Evolutionary conservation across 1,139 yeast species (phyloP).

Genomic region (Hyphopichia wangnamkhiaoensis): DNA sequence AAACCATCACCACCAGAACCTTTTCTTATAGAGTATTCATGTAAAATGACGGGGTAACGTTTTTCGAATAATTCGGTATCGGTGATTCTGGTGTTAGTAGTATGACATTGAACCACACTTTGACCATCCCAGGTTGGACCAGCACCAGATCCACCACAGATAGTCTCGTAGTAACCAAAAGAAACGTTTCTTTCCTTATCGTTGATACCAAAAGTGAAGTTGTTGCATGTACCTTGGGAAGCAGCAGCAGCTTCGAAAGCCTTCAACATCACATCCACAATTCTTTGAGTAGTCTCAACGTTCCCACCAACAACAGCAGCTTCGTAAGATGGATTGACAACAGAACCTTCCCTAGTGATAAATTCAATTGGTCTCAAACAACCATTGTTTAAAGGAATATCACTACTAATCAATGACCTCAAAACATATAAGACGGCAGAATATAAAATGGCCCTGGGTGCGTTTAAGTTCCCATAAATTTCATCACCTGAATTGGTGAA

Average conservation of each 20-base stretch:
- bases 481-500: slow-evolving; percentile 45
- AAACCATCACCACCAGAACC: slow-evolving; percentile 46
- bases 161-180: slow-evolving; percentile 51
- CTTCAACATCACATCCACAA: slow-evolving; percentile 74
- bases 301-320: slow-evolving; percentile 92
- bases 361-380: slow-evolving; percentile 72
- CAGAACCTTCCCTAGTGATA: slow-evolving; percentile 65
- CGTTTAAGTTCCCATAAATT: slow-evolving; percentile 46
- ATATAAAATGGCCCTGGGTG: slow-evolving; percentile 66
- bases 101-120: slow-evolving; percentile 49
- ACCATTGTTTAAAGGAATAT: slow-evolving; percentile 85
- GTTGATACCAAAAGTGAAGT: slow-evolving; percentile 48
- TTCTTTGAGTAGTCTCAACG: slow-evolving; percentile 83
- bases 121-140: slow-evolving; percentile 53
- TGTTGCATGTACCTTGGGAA: slow-evolving; percentile 52
- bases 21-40: slow-evolving; percentile 37
- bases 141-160: slow-evolving; percentile 53
- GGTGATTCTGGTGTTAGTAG: slow-evolving; percentile 51
- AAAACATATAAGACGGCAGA: slow-evolving; percentile 82
- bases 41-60: slow-evolving; percentile 47
- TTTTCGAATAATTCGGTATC: slow-evolving; percentile 50
- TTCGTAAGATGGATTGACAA: slow-evolving; percentile 68
- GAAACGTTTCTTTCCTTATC: slow-evolving; percentile 36
- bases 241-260: slow-evolving; percentile 76
- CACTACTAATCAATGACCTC: slow-evolving; percentile 71